Evolutionary conservation across 2,329 filamentous ascomycete genomes (phyloP).

Genomic region (Fusarium dlaminii): DNA sequence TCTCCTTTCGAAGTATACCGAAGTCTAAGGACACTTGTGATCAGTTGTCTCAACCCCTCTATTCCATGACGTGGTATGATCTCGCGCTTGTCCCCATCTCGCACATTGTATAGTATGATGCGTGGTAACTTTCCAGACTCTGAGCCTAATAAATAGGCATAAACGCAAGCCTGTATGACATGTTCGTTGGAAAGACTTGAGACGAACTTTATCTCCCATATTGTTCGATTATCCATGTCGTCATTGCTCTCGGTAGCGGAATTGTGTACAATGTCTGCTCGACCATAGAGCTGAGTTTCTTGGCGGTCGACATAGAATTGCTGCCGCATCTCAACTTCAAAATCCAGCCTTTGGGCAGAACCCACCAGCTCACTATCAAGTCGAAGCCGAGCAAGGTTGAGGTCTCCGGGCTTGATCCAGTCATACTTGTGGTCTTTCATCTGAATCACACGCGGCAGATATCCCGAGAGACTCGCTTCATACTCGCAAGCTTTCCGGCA

Average conservation of each 20-base stretch:
- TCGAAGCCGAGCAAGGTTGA: slow-evolving; percentile 32
- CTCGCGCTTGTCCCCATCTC: slow-evolving; percentile 40
- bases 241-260: background rate
- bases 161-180: slow-evolving; percentile 40
- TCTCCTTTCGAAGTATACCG: slow-evolving; percentile 26
- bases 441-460: slow-evolving; percentile 38
- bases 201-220: slow-evolving; percentile 48
- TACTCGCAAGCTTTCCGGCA: slow-evolving; percentile 41
- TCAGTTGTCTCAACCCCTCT: slow-evolving; percentile 11
- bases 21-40: slow-evolving; percentile 28
- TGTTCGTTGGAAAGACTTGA: slow-evolving; percentile 38
- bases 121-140: slow-evolving; percentile 14
- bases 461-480: slow-evolving; percentile 37
- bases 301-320: background rate
- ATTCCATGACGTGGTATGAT: slow-evolving; percentile 20
- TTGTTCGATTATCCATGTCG: background rate
- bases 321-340: slow-evolving; percentile 3
- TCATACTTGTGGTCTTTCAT: slow-evolving; percentile 41
- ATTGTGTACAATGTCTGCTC: slow-evolving; percentile 20
- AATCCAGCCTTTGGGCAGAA: background rate
- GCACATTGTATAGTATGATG: slow-evolving; percentile 42
- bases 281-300: slow-evolving; percentile 5
- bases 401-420: slow-evolving; percentile 38
- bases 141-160: slow-evolving; percentile 37
- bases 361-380: slow-evolving; percentile 24